Evolutionary conservation across 2,329 filamentous ascomycete genomes (phyloP).

Genomic region (Trichoderma pleuroti): DNA sequence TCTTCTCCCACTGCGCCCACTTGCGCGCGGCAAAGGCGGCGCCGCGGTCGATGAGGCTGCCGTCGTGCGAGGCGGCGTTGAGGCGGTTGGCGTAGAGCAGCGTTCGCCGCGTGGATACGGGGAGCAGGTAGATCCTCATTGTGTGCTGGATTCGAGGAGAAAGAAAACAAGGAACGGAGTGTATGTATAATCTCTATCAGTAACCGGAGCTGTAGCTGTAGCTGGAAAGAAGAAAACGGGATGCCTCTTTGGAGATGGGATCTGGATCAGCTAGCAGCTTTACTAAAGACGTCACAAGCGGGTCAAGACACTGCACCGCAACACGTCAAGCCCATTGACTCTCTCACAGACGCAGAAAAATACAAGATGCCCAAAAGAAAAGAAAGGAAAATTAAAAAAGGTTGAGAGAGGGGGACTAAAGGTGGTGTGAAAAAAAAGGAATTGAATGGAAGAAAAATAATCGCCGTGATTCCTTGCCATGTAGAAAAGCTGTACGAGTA

Average conservation of each 20-base stretch:
- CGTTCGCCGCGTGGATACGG: constrained; percentile 85
- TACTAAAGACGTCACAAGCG: constrained; percentile 3
- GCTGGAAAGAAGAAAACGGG: not conserved
- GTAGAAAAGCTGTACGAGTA: not conserved
- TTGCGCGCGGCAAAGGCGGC: constrained; percentile 68
- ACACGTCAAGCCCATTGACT: not conserved
- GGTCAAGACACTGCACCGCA: constrained; percentile 1
- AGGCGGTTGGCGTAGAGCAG: constrained; percentile 87
- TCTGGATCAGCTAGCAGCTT: not conserved
- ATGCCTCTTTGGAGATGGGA: not conserved
- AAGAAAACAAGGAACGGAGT: not conserved
- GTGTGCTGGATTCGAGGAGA: constrained; percentile 23
- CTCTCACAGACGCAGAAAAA: not conserved
- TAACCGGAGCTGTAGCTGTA: not conserved
- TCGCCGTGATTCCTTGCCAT: not conserved
- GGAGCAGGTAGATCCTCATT: constrained; percentile 93
- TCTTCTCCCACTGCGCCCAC: constrained; percentile 86
- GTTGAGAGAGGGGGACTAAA: not conserved
- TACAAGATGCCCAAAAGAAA: not conserved
- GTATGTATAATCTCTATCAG: not conserved
- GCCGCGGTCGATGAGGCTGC: constrained; percentile 63
- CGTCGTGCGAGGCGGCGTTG: constrained; percentile 43
- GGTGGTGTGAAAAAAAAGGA: not conserved
- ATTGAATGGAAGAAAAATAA: not conserved
- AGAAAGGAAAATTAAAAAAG: not conserved